Conservation (phyloP, 495 filamentous ascomycete genomes). For the Trypethelium eluteriae region DNA sequence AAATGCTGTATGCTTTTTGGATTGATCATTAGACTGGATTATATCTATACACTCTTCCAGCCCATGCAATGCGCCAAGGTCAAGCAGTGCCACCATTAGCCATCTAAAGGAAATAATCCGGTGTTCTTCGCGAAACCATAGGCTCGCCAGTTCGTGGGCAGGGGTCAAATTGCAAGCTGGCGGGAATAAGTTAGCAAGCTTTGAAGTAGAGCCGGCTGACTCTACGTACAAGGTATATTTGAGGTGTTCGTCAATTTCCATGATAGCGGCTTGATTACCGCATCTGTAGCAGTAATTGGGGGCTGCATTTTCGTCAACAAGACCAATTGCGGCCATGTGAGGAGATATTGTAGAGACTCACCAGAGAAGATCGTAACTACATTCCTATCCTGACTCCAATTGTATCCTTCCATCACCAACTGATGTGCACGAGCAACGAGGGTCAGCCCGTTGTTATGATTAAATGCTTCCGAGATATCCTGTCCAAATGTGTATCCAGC, state of each 20-base stretch:
- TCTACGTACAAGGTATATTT: constrained; percentile 96
- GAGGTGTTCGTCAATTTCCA: constrained; percentile 99
- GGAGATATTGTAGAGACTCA: constrained; percentile 36
- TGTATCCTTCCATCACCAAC: constrained; percentile 97
- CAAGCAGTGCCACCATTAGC: background rate
- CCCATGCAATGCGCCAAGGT: constrained; percentile 7
- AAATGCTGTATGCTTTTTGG: constrained; percentile 9
- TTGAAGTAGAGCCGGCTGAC: no score
- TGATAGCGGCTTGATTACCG: constrained; percentile 97
- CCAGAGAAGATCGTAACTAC: constrained; percentile 99
- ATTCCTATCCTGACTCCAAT: constrained; percentile 94
- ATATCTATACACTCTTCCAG: constrained; percentile 9
- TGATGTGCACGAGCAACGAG: constrained; percentile 91
- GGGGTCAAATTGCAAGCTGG: constrained; percentile 96
- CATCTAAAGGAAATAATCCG: constrained; percentile 91
- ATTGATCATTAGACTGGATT: background rate
- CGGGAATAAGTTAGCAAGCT: background rate
- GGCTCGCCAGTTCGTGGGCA: constrained; percentile 95
- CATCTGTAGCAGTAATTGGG: constrained; percentile 98
- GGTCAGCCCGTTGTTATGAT: constrained; percentile 98
- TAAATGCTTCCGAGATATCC: constrained; percentile 98
- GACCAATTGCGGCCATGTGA: background rate
- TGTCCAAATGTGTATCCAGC: constrained; percentile 98
- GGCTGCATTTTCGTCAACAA: constrained; percentile 43
- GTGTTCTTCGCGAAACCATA: constrained; percentile 95